Evolutionary conservation across 2,329 filamentous ascomycete species (phyloP).

Genomic region (Fusarium denticulatum): DNA sequence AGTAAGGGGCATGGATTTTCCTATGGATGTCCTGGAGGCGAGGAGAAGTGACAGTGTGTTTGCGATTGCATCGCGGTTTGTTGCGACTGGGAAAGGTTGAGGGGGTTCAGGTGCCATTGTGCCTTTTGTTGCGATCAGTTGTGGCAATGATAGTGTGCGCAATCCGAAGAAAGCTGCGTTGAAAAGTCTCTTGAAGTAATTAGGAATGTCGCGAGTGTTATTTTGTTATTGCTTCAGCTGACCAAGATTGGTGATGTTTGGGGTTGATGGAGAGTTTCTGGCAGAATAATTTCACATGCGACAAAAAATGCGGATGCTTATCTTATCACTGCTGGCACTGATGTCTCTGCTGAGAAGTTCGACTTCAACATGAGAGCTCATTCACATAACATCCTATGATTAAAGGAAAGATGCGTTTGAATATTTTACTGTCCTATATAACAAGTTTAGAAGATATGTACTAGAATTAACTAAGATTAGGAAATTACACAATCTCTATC

Average conservation of each 20-base stretch:
- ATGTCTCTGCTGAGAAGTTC: not conserved
- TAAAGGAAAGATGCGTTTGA: not conserved
- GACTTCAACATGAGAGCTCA: not conserved
- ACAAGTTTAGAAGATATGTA: slow-evolving; percentile 10
- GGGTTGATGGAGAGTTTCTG: slow-evolving; percentile 25
- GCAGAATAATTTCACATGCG: slow-evolving; percentile 42
- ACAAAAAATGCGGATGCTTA: slow-evolving; percentile 21
- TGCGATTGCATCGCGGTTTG: slow-evolving; percentile 51
- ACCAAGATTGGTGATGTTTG: slow-evolving; percentile 16
- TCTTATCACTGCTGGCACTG: slow-evolving; percentile 31
- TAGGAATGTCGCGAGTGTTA: not conserved
- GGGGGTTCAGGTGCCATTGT: slow-evolving; percentile 38
- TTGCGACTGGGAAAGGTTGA: slow-evolving; percentile 49
- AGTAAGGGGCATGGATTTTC: slow-evolving; percentile 45
- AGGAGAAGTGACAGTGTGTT: slow-evolving; percentile 56
- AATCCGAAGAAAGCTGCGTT: not conserved
- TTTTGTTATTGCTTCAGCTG: not conserved
- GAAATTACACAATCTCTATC: slow-evolving; percentile 23
- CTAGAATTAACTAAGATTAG: slow-evolving; percentile 37
- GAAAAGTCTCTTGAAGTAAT: too few species aligned
- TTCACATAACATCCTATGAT: not conserved
- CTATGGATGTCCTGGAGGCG: slow-evolving; percentile 48
- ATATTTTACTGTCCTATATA: not conserved
- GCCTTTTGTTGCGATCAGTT: not conserved
- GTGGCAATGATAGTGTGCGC: not conserved